These are phyloP conservation scores for Thielaviopsis cerberus DNA, from an alignment of 2,329 filamentous ascomycete species.

Conservation along the genomic window DNA sequence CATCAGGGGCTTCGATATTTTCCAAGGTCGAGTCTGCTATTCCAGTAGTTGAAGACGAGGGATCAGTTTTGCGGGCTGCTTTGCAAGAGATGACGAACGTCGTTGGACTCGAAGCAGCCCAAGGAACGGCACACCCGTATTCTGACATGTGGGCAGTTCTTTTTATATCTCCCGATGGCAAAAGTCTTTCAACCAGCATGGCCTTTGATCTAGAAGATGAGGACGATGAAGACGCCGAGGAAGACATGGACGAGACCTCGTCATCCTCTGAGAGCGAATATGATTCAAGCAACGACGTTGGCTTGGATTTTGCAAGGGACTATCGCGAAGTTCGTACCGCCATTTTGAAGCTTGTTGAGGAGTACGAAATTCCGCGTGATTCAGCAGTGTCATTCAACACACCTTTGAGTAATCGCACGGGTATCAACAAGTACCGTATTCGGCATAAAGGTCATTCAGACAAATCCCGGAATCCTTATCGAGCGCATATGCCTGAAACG, in stretches of 20 bases:
- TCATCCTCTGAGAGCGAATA: slow-evolving; percentile 42
- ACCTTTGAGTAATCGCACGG: slow-evolving; percentile 53
- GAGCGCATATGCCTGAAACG: slow-evolving; percentile 17
- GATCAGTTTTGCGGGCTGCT: slow-evolving; percentile 45
- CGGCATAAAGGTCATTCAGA: slow-evolving; percentile 28
- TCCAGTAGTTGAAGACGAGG: slow-evolving; percentile 42
- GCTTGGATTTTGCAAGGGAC: slow-evolving; percentile 53
- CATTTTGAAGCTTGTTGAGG: slow-evolving; percentile 61
- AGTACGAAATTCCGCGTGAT: slow-evolving; percentile 60
- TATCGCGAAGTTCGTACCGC: slow-evolving; percentile 67
- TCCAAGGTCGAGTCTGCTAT: slow-evolving; percentile 23
- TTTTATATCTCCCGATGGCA: slow-evolving; percentile 58
- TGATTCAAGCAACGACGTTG: slow-evolving; percentile 42
- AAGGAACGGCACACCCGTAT: slow-evolving; percentile 57
- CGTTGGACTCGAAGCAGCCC: slow-evolving; percentile 43
- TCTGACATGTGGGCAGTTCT: slow-evolving; percentile 69
- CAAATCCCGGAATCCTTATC: slow-evolving; percentile 32
- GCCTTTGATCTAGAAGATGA: slow-evolving; percentile 51
- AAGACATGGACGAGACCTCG: slow-evolving; percentile 33
- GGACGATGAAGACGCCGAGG: slow-evolving; percentile 21
- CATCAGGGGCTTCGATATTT: slow-evolving; percentile 31
- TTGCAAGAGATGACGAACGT: slow-evolving; percentile 52
- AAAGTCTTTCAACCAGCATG: slow-evolving; percentile 51
- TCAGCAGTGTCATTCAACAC: slow-evolving; percentile 39
- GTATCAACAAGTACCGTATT: slow-evolving; percentile 39